Evolutionary conservation across 1,139 yeast species (phyloP).

Genomic region (Candida gigantensis): DNA sequence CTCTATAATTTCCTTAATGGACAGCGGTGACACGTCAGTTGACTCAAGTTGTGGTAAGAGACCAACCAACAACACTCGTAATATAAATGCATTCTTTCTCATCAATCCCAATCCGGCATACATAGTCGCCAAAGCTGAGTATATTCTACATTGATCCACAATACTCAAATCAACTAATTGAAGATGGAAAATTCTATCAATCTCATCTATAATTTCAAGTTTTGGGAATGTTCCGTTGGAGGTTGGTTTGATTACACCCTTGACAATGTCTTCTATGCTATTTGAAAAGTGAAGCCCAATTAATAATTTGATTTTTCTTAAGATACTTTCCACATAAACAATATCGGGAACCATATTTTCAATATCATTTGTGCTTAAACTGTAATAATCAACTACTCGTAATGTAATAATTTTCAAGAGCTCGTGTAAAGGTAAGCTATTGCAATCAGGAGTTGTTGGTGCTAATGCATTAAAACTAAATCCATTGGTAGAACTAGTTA

Average conservation of each 20-base stretch:
- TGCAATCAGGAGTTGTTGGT: slow-evolving; percentile 21
- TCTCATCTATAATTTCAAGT: slow-evolving; percentile 50
- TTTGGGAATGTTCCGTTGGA: slow-evolving; percentile 23
- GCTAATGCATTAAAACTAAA: slow-evolving; percentile 15
- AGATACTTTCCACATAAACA: slow-evolving; percentile 71
- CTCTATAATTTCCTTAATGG: slow-evolving; percentile 36
- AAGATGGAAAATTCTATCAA: slow-evolving; percentile 45
- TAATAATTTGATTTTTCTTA: slow-evolving; percentile 66
- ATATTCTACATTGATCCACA: slow-evolving; percentile 60
- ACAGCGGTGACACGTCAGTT: slow-evolving; percentile 1
- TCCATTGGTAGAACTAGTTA: slow-evolving; percentile 21
- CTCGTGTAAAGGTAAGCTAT: slow-evolving; percentile 42
- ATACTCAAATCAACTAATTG: slow-evolving; percentile 47
- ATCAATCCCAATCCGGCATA: slow-evolving; percentile 61
- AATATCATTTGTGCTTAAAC: slow-evolving; percentile 55
- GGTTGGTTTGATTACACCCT: slow-evolving; percentile 24
- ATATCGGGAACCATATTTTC: slow-evolving; percentile 84
- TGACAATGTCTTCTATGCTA: slow-evolving; percentile 33
- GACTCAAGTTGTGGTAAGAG: slow-evolving; percentile 45
- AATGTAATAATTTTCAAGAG: slow-evolving; percentile 46
- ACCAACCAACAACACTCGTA: slow-evolving; percentile 59
- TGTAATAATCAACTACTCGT: slow-evolving; percentile 58
- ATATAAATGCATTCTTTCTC: slow-evolving; percentile 70
- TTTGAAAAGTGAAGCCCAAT: slow-evolving; percentile 46
- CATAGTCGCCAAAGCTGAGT: slow-evolving; percentile 64